Base-by-base conservation (phyloP, 257 asterid species). In the Capsicum rhomboideum region DNA sequence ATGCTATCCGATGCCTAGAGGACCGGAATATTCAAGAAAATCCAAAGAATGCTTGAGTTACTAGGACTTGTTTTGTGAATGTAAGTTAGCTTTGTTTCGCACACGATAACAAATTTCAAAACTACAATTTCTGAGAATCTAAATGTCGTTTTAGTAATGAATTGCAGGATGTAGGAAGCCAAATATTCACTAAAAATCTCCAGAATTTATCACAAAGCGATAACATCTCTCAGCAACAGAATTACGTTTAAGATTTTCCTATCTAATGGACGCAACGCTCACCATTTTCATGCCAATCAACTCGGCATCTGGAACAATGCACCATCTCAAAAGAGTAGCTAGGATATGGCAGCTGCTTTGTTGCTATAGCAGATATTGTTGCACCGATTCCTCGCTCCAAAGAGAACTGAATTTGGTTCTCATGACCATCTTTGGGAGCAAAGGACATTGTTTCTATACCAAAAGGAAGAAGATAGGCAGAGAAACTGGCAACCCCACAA, bases 401-500 rank as follows among this genome's bases (percentile, higher is more conserved):
- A 66, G 98, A 97, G 86, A 96, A 96, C 79, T 96, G 98, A 85
- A 96, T 94, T 86, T 96, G 98, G 86, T 96, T 96, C 88, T 94
- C 98, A 63, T 96, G 99, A 79, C 95, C 95, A 82, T 94, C 98
- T 88, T 94, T 93, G 9, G 99, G 98, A 75, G 98, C 99, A 86
- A 96, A 92, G 44, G 99, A 94, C 98, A 93, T 90, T 21, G 99
- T 93, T 78, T 92, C 94, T 84, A 96, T 92, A 87, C 90, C 82
- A 78, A 92, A 88, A 66, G 97, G 94, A 80, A 93, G 94, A 88
- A 94, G 98, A 90, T 92, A 96, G 28, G 98, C 99, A 0, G 98
- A 96, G 91, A 96, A 96, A 91, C 99, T 96, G 87, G 99, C 98
- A 80, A 96, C 98, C 14, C 98, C 96, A 77, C 98, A 96, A 79